Base-by-base conservation (phyloP, 2,329 filamentous ascomycete genomes). In the Thermoascus crustaceus region DNA sequence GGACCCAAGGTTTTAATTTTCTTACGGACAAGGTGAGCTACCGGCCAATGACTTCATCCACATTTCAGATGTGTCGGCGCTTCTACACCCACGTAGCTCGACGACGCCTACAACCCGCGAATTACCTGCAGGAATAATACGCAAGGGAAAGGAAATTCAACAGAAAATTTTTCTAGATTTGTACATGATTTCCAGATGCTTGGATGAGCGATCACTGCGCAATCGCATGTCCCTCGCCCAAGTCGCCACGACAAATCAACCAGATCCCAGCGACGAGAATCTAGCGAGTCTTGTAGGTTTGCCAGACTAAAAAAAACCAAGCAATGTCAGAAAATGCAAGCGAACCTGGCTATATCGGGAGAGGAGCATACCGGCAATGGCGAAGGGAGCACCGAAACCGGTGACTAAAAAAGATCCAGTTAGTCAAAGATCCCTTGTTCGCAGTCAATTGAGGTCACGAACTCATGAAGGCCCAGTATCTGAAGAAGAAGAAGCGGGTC, bases 381-480 rank as follows among this genome's bases (percentile, higher is more conserved):
- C 71, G 63, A 80, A 79, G 36, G 76, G 76, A 45, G 69, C 50
- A 44, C 61, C 59, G 62, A 80, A 80, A 49, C 75, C 76, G 47
- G 65, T 62, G 48, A 63, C 76, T 80, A 50, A 27, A 47, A 30
- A 25, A 41, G 23, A 45, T 37, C 23, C 26, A 35, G 54, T 73
- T 53, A 74, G 67, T 52, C 29, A 35, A 34, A 36, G 25, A 32
- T 35, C 30, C 31, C 14, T 11, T 30, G 20, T 7, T 13, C 32
- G 30, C 26, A 21, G 16, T 5, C 33, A 42, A 35, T 32, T 35
- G 29, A 24, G 14, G 34, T 27, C 20, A 66, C 71, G 44, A 60
- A 84, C 80, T 63, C 75, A 80, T 80, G 72, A 84, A 91, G 45
- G 61, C 61, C 82, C 86, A 93, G 80, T 83, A 98, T 68, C 81